A percentile compares a stretch with the other conserved stretches of the same genome.
These are phyloP conservation scores for Thuidium tamariscinum DNA, from an alignment of 225 moss, liverwort and hornwort genomes.

Conservation along the genomic window DNA sequence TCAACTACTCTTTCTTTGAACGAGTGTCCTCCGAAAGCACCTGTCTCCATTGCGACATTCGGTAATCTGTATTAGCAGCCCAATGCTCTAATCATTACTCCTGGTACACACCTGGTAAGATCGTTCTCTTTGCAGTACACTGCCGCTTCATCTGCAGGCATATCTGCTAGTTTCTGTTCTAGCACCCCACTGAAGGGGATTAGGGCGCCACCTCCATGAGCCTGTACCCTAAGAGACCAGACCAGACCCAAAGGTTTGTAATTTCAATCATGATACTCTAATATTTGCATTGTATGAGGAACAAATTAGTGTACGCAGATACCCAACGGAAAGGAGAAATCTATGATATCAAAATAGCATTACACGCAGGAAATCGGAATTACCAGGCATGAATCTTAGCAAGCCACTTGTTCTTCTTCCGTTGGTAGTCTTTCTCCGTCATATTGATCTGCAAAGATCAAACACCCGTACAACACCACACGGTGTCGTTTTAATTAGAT, in stretches of 20 bases:
- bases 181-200: constrained; percentile 96
- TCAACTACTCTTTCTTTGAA: neutral
- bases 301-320: neutral
- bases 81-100: neutral
- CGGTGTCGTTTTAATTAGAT: neutral
- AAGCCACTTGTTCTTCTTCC: constrained; percentile 99
- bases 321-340: neutral
- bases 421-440: constrained; percentile 97
- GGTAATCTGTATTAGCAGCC: neutral
- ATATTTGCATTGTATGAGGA: neutral
- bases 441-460: constrained; percentile 59
- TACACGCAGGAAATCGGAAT: neutral
- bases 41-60: neutral
- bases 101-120: constrained; percentile 51
- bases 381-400: constrained; percentile 89
- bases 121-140: constrained; percentile 86
- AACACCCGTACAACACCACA: neutral
- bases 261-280: neutral
- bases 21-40: neutral
- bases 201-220: constrained; percentile 79
- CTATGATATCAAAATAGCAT: neutral
- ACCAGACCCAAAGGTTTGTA: neutral
- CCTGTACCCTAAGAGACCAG: constrained; percentile 66
- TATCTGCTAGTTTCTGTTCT: constrained; percentile 77
- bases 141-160: constrained; percentile 67